These are phyloP conservation scores for Bjerkandera adusta DNA, from an alignment of 1,284 basidiomycete genomes.

Conservation along the genomic window DNA sequence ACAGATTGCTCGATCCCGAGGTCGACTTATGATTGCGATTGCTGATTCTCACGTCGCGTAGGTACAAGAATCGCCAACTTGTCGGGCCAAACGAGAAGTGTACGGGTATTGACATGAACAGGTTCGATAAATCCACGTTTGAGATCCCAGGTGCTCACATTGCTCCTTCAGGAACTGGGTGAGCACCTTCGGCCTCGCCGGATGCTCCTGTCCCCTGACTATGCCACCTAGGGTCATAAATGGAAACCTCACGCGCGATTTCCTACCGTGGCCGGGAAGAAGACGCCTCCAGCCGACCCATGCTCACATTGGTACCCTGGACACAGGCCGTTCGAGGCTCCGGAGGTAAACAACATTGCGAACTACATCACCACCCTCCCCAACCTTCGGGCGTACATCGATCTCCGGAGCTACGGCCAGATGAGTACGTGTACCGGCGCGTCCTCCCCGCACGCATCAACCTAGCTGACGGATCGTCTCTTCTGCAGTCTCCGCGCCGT, in stretches of 20 bases:
- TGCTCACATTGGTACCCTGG: slow-evolving; percentile 79
- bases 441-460: background rate
- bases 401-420: slow-evolving; percentile 84
- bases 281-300: slow-evolving; percentile 41
- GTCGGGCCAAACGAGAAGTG: slow-evolving; percentile 49
- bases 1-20: background rate
- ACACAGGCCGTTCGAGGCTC: slow-evolving; percentile 67
- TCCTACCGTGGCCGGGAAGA: slow-evolving; percentile 20
- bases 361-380: slow-evolving; percentile 61
- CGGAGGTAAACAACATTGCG: slow-evolving; percentile 75
- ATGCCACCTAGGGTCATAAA: slow-evolving; percentile 50
- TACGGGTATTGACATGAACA: slow-evolving; percentile 79
- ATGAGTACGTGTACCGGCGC: slow-evolving; percentile 76
- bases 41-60: slow-evolving; percentile 19
- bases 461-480: background rate
- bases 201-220: slow-evolving; percentile 1
- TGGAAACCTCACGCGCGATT: slow-evolving; percentile 44
- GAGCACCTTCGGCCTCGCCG: slow-evolving; percentile 4
- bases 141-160: slow-evolving; percentile 12
- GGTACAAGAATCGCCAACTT: slow-evolving; percentile 77
- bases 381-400: slow-evolving; percentile 61
- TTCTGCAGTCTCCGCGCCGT: slow-evolving; percentile 63
- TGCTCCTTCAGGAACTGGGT: slow-evolving; percentile 29
- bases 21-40: background rate
- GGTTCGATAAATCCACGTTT: slow-evolving; percentile 30